Evolutionary conservation across 768 basidiomycete genomes (phyloP), one percentile per base, ranked within the genome.

Genomic region (Auriscalpium microsporum): DNA sequence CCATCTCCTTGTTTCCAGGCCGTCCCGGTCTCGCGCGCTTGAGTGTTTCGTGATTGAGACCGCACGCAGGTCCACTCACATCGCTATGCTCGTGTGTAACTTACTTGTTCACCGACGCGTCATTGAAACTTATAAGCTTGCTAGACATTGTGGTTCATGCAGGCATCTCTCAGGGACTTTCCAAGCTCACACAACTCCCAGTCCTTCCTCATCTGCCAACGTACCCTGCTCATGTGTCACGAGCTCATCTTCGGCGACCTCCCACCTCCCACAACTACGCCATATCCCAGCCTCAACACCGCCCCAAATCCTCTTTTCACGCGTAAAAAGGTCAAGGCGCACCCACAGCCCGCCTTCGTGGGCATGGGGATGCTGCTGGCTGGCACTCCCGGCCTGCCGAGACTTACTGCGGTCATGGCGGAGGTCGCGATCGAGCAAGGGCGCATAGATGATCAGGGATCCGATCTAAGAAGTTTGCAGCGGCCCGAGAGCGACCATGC

Each of bases 61-160:
- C 54, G 87, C 88, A 4, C 88, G 92, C 67, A 84, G 86, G 62
- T 95, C 93, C 36, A 94, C 94, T 0, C 96, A 98, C 69, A 83
- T 97, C 52, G 92, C 94, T 53, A 88, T 99, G 80, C 81, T 94
- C 59, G 95, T 96, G 65, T 71, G 94, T 83, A 56, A 45, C 45
- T 33, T 48, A 42, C 37, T 62, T 52, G 50, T 53, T 58, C 56
- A 56, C 52, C 66, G 60, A 48, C 37, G 57, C 45, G 17, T 34
- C 59, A 58, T 53, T 53, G 42, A 45, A 57, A 53, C 21, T 19
- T 52, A 49, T 53, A 45, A 45, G 42, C 52, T 50, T 49, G 14
- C 61, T 54, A 94, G 93, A 97, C 96, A 0, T 73, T 99, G 46
- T 98, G 95, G 94, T 96, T 94, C 71, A 94, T 98, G 87, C 96